phyloP scores from a whole-genome alignment of 257 asterid species.

The Petunia axillaris region DNA sequence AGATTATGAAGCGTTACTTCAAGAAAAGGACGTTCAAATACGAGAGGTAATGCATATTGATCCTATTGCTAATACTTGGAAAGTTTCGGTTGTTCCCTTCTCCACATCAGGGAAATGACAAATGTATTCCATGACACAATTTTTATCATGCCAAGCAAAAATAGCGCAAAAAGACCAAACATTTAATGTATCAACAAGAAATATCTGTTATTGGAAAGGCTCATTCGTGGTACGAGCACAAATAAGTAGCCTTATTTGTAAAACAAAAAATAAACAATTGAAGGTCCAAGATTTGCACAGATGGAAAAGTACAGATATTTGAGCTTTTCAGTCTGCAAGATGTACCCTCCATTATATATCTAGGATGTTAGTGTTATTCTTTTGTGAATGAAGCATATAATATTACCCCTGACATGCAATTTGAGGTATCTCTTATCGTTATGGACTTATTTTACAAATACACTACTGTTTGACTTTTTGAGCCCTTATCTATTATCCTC shows the following conservation, averaged over 20 bases:
- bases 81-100: neutral
- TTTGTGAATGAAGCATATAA: neutral
- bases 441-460: neutral
- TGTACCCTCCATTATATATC: neutral
- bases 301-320: neutral
- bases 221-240: neutral
- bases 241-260: neutral
- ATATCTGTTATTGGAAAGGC: neutral
- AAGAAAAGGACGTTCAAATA: constrained; percentile 29
- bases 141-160: neutral
- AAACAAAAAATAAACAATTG: neutral
- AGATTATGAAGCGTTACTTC: constrained; percentile 25
- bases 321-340: constrained; percentile 4
- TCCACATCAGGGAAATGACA: neutral
- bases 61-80: neutral
- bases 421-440: neutral
- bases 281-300: constrained; percentile 14
- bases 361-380: constrained; percentile 1
- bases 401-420: constrained; percentile 2
- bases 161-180: neutral
- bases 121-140: neutral
- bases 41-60: constrained; percentile 23
- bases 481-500: constrained; percentile 5
- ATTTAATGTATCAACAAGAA: neutral
- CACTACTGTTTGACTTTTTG: neutral